Conservation (phyloP, 495 filamentous ascomycete species). For the Choiromyces venosus region DNA sequence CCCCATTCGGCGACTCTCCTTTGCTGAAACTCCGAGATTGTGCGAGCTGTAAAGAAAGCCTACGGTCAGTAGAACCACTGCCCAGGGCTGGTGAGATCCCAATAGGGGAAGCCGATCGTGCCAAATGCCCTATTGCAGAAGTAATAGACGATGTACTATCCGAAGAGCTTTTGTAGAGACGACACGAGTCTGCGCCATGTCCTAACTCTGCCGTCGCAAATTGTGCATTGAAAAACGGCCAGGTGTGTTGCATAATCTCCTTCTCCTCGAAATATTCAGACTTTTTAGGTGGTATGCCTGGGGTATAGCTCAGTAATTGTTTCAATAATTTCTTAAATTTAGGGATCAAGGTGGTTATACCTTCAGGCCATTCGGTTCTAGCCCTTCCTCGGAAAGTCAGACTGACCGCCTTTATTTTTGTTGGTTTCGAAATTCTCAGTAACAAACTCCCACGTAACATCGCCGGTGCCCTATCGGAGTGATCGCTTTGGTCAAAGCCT, state of each 20-base stretch:
- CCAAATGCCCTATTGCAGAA: conserved; percentile 44
- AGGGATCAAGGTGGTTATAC: conserved; percentile 43
- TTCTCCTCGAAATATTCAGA: conserved; percentile 76
- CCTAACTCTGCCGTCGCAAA: conserved; percentile 56
- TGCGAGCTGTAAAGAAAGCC: conserved; percentile 70
- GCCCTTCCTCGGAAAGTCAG: conserved; percentile 80
- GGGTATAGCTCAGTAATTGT: conserved; percentile 15
- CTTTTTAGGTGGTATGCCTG: conserved; percentile 85
- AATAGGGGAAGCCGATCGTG: conserved; percentile 36
- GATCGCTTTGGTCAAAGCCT: conserved; percentile 80
- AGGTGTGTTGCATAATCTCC: conserved; percentile 65
- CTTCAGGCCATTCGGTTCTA: conserved; percentile 95
- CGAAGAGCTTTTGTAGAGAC: conserved; percentile 46
- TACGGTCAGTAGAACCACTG: conserved; percentile 26
- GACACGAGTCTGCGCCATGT: conserved; percentile 61
- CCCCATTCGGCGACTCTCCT: conserved; percentile 55
- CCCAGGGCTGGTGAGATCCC: conserved; percentile 26
- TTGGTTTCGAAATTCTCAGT: conserved; percentile 75
- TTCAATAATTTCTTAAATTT: neutral
- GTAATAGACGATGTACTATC: conserved; percentile 37
- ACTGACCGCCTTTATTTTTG: conserved; percentile 91
- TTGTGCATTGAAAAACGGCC: conserved; percentile 78
- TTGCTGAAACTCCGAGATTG: conserved; percentile 84
- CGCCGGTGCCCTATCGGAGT: conserved; percentile 63
- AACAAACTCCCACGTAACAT: conserved; percentile 81